Percentiles rank a stretch among this genome's conserved stretches.
phyloP scores from a whole-genome alignment of 495 filamentous ascomycete species.

The Stereocaulon alpinum region DNA sequence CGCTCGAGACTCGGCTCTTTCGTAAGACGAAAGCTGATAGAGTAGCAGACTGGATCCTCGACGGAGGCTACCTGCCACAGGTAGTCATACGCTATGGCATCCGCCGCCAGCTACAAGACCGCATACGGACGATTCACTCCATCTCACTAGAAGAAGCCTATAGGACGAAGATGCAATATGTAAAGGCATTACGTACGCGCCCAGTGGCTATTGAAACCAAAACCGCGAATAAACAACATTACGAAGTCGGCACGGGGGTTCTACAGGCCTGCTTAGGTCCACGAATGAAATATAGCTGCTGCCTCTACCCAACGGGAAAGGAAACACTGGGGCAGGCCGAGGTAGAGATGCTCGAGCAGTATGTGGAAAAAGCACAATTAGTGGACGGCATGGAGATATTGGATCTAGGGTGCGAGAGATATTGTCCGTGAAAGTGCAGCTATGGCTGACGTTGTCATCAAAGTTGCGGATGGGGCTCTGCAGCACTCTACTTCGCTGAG shows the following conservation, averaged over 20 bases:
- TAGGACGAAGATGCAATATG: slow-evolving; percentile 46
- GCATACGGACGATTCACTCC: slow-evolving; percentile 37
- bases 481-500: slow-evolving; percentile 49
- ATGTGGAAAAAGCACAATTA: slow-evolving; percentile 45
- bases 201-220: slow-evolving; percentile 54
- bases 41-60: slow-evolving; percentile 40
- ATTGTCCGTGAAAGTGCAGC: slow-evolving; percentile 2
- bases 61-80: slow-evolving; percentile 49
- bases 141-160: slow-evolving; percentile 37
- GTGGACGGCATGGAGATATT: slow-evolving; percentile 49
- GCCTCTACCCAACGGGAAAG: slow-evolving; percentile 44
- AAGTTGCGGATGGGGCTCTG: slow-evolving; percentile 59
- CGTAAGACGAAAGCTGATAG: not conserved
- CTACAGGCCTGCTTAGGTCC: slow-evolving; percentile 46
- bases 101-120: slow-evolving; percentile 43
- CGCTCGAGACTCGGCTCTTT: not conserved
- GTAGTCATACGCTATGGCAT: slow-evolving; percentile 37
- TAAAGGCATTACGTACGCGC: slow-evolving; percentile 39
- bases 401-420: slow-evolving; percentile 46
- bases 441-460: slow-evolving; percentile 13
- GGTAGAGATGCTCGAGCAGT: slow-evolving; percentile 50
- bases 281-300: slow-evolving; percentile 54
- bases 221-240: slow-evolving; percentile 54
- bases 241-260: slow-evolving; percentile 54
- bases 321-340: slow-evolving; percentile 53